Conservation (phyloP, 352 stramenopile species). For the Globisporangium carolinianum region DNA sequence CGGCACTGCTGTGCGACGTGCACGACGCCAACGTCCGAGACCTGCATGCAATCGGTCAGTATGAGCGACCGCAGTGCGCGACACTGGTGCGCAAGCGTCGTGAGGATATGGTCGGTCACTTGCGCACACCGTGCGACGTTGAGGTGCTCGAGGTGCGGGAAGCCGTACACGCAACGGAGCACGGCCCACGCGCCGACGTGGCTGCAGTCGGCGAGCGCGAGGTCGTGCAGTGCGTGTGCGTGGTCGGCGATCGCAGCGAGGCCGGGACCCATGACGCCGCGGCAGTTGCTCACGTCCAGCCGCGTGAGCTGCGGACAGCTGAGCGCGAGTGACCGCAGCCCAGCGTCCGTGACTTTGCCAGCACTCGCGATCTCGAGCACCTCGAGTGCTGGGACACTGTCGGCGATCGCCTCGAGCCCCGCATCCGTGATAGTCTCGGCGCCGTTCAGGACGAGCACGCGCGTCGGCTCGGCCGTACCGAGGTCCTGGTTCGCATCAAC, state of each 20-base stretch:
- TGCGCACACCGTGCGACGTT: constrained; percentile 76
- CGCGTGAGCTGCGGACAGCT: constrained; percentile 38
- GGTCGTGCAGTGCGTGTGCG: constrained; percentile 25
- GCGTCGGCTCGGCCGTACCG: constrained; percentile 19
- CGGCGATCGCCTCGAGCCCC: constrained; percentile 42
- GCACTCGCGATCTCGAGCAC: constrained; percentile 46
- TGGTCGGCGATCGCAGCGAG: constrained; percentile 59
- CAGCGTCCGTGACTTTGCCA: constrained; percentile 41
- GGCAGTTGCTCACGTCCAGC: constrained; percentile 47
- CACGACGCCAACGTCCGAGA: constrained; percentile 85
- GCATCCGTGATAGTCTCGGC: constrained; percentile 57
- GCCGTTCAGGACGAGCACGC: constrained; percentile 51
- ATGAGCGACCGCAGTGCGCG: constrained; percentile 54
- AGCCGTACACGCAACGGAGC: constrained; percentile 57
- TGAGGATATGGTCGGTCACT: constrained; percentile 81
- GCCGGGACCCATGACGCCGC: constrained; percentile 41
- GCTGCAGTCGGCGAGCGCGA: constrained; percentile 45
- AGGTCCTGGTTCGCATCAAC: neutral
- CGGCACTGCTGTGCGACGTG: constrained; percentile 70
- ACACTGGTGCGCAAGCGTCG: constrained; percentile 72
- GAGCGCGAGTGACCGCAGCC: constrained; percentile 39
- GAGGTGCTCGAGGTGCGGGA: constrained; percentile 35
- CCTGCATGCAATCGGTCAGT: constrained; percentile 64
- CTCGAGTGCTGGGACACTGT: constrained; percentile 42
- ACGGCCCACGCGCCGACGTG: constrained; percentile 68